These are phyloP conservation scores for Colletotrichum godetiae DNA, from an alignment of 2,329 filamentous ascomycete species.

Conservation along the genomic window DNA sequence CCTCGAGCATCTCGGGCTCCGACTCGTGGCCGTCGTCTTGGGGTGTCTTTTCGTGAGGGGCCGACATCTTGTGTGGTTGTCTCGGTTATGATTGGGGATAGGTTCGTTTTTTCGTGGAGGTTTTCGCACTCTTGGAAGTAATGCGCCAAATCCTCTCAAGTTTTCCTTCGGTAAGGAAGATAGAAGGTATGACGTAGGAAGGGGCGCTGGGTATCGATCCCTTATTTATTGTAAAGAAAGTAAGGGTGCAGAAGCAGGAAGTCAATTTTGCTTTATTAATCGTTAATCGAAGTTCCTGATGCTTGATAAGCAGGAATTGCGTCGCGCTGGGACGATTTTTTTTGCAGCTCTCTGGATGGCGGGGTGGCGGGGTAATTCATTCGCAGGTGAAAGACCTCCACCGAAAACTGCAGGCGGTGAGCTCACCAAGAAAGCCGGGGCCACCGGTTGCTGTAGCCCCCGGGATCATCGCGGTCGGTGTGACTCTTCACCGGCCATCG, in stretches of 20 bases:
- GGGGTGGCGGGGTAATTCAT: slow-evolving; percentile 33
- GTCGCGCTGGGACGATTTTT: slow-evolving; percentile 10
- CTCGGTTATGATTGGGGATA: neutral
- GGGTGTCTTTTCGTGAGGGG: slow-evolving; percentile 14
- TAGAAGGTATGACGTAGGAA: neutral
- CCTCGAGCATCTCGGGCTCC: slow-evolving; percentile 77
- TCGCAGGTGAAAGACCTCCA: neutral
- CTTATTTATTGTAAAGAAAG: slow-evolving; percentile 5
- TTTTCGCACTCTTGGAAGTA: neutral
- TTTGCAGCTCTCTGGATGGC: slow-evolving; percentile 26
- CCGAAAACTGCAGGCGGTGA: slow-evolving; percentile 32
- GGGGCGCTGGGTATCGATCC: slow-evolving; percentile 4
- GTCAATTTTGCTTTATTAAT: slow-evolving; percentile 21
- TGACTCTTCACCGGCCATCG: slow-evolving; percentile 7
- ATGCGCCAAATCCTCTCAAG: slow-evolving; percentile 5
- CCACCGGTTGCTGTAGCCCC: neutral
- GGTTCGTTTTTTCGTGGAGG: neutral
- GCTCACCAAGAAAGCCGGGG: neutral
- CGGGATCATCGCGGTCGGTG: slow-evolving; percentile 9
- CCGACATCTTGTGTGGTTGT: slow-evolving; percentile 23
- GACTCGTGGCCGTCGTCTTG: slow-evolving; percentile 31
- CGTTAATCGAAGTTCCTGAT: slow-evolving; percentile 25
- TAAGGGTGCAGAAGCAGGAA: neutral
- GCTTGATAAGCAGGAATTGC: slow-evolving; percentile 33
- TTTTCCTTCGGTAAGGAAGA: neutral